Evolutionary conservation across 805 yeast genomes (phyloP), one percentile per base, ranked within the genome.

Genomic region (Pichia phayaonensis): DNA sequence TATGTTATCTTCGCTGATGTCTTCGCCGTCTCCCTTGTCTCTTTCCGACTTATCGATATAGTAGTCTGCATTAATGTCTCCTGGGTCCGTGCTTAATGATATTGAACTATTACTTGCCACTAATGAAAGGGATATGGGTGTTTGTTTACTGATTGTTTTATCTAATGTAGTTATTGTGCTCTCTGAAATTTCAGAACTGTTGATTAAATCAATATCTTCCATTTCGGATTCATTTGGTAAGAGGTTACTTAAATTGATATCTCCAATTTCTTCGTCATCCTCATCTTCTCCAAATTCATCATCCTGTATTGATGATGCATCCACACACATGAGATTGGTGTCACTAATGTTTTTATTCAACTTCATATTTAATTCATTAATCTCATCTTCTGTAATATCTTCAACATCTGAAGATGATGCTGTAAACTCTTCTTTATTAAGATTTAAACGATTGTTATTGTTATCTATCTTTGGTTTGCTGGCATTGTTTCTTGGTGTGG

Each of bases 221-320:
- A 59, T 44, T 20, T 58, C 62, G 40, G 55, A 64, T 27, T 65
- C 69, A 44, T 69, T 65, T 2, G 66, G 59, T 45, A 60, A 56
- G 10, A 54, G 45, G 20, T 48, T 46, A 6, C 38, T 54, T 12
- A 29, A 23, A 21, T 40, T 13, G 5, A 11, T 41, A 4, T 45
- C 48, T 11, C 40, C 42, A 2, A 38, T 31, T 1, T 47, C 46
- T 8, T 47, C 44, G 16, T 46, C 48, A 7, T 44, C 49, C 41
- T 43, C 29, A 1, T 47, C 46, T 8, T 47, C 44, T 20, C 44
- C 47, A 6, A 11, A 24, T 23, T n/a, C 31, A 23, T 18, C 18
- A 20, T 38, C 40, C 29, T 16, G 22, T 15, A 12, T 42, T n/a
- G 38, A 34, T 2, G 44, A 42, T 21, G 39, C 20, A 27, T 34